Evolutionary conservation across 129 eudicot species (phyloP).

Genomic region (Saussurea involucrata): DNA sequence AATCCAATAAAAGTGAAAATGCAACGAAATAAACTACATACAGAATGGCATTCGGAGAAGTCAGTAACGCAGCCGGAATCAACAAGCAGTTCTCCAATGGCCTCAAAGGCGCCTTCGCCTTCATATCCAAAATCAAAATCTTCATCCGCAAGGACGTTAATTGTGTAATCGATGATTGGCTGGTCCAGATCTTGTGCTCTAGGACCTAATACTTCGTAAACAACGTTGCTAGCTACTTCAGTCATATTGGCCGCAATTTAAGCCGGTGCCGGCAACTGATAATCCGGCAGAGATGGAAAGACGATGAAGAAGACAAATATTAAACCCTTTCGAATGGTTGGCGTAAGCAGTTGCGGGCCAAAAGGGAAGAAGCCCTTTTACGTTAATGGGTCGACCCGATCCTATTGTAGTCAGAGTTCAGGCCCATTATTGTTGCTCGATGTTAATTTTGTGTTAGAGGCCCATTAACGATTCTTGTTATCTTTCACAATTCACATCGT

Average conservation of each 20-base stretch:
- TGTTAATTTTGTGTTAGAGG: too few species aligned
- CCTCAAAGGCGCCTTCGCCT: conserved; percentile 91
- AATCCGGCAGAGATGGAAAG: conserved; percentile 24
- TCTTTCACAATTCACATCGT: too few species aligned
- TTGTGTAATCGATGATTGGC: conserved; percentile 81
- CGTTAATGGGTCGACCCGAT: neutral
- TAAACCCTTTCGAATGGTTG: conserved; percentile 15
- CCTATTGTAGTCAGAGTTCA: neutral
- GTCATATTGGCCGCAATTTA: conserved; percentile 47
- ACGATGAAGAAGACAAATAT: neutral
- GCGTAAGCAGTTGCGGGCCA: neutral
- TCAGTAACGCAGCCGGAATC: conserved; percentile 84
- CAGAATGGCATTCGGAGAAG: conserved; percentile 69
- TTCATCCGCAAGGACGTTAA: conserved; percentile 94
- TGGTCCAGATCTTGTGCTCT: conserved; percentile 67
- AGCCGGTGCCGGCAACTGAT: conserved; percentile 18
- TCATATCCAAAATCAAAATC: conserved; percentile 91
- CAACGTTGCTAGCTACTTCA: conserved; percentile 81
- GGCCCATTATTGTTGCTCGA: neutral
- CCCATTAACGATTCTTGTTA: too few species aligned
- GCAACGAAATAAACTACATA: conserved; percentile 19
- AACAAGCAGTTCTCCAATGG: conserved; percentile 87
- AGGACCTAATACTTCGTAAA: conserved; percentile 76
- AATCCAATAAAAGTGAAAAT: neutral
- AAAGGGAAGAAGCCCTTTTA: neutral